Conservation (phyloP, 768 basidiomycete genomes). For the Filobasidium wieringae region DNA sequence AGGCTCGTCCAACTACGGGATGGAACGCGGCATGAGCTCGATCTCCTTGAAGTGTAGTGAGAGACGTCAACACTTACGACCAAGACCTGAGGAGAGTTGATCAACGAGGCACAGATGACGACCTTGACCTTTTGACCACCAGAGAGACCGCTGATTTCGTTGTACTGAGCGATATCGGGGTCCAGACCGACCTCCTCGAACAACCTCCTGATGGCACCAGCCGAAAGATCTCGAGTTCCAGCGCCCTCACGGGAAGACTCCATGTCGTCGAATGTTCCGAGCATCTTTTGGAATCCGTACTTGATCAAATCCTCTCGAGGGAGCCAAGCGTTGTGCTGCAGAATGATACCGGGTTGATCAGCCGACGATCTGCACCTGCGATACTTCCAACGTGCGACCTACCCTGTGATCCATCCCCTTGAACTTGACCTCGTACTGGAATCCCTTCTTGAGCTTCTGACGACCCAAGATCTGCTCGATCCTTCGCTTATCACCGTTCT, state of each 20-base stretch:
- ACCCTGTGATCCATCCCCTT: constrained; percentile 38
- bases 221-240: constrained; percentile 73
- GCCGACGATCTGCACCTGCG: background rate
- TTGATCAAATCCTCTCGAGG: constrained; percentile 70
- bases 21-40: background rate
- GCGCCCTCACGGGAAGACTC: constrained; percentile 93
- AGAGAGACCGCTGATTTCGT: constrained; percentile 85
- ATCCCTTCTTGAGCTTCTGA: constrained; percentile 90
- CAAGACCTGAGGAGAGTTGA: constrained; percentile 77
- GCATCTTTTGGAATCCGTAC: constrained; percentile 77
- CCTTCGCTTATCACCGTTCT: constrained; percentile 79
- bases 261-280: constrained; percentile 91
- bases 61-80: constrained; percentile 7
- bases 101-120: constrained; percentile 69
- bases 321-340: constrained; percentile 84
- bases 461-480: constrained; percentile 90
- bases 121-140: constrained; percentile 96
- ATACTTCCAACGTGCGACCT: background rate
- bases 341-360: constrained; percentile 43
- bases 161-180: constrained; percentile 96
- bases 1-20: constrained; percentile 58
- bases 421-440: constrained; percentile 69
- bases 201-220: constrained; percentile 72
- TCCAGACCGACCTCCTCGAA: constrained; percentile 91
- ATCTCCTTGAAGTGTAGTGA: background rate